Percentiles rank a stretch among this genome's conserved stretches.
phyloP scores from a whole-genome alignment of 2,329 filamentous ascomycete species.

The Fusarium tjaetaba region DNA sequence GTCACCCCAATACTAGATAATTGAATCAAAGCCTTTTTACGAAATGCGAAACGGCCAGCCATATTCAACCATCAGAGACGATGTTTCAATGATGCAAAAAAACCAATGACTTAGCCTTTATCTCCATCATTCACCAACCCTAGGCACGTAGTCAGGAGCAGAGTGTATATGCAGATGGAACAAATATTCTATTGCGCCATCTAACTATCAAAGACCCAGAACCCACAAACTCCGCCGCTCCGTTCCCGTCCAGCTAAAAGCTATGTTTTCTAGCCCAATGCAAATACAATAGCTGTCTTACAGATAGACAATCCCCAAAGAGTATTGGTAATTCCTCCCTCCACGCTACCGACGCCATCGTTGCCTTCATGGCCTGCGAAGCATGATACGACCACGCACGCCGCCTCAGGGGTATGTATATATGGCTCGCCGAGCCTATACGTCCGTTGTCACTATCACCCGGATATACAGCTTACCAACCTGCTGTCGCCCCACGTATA shows the following conservation, averaged over 20 bases:
- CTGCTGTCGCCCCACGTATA: constrained; percentile 27
- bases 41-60: background rate
- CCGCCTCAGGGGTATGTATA: constrained; percentile 37
- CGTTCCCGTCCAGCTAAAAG: constrained; percentile 43
- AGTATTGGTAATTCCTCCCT: constrained; percentile 23
- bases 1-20: background rate
- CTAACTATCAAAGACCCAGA: constrained; percentile 42
- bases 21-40: background rate
- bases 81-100: background rate
- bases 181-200: constrained; percentile 39
- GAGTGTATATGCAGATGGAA: constrained; percentile 13
- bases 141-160: background rate
- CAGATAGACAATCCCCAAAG: constrained; percentile 30
- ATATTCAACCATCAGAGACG: background rate
- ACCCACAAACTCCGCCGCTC: constrained; percentile 50
- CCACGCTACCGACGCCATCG: constrained; percentile 10
- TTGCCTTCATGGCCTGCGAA: constrained; percentile 11
- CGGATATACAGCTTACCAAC: constrained; percentile 8
- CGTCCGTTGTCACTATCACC: constrained; percentile 20
- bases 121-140: background rate
- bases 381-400: background rate
- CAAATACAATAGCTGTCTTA: constrained; percentile 41
- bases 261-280: constrained; percentile 43
- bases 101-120: background rate
- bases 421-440: constrained; percentile 34